Conservation (phyloP, 2,329 filamentous ascomycete genomes). For the Xylaria sp. region DNA sequence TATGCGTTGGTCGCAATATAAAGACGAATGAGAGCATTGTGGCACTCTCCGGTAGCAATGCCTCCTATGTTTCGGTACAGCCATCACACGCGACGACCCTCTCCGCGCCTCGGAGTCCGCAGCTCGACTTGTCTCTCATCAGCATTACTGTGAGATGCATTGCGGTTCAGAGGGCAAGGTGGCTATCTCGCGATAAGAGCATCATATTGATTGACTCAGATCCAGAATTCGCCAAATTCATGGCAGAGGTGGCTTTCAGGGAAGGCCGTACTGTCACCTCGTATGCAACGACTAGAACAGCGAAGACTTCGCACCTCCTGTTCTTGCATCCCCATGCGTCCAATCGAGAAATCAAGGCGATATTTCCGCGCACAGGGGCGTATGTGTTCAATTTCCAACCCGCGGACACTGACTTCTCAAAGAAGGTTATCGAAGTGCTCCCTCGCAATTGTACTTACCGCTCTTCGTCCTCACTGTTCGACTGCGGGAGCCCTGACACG, state of each 20-base stretch:
- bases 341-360: constrained; percentile 32
- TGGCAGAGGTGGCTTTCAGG: constrained; percentile 24
- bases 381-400: constrained; percentile 41
- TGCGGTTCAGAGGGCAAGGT: constrained; percentile 21
- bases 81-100: constrained; percentile 22
- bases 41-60: constrained; percentile 37
- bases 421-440: constrained; percentile 27
- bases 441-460: constrained; percentile 35
- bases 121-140: constrained; percentile 28
- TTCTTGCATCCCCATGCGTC: constrained; percentile 36
- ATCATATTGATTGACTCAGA: constrained; percentile 42
- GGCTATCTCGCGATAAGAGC: constrained; percentile 6
- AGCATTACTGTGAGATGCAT: constrained; percentile 28
- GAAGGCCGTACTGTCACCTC: constrained; percentile 19
- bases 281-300: constrained; percentile 24
- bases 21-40: constrained; percentile 30
- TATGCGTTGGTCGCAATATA: constrained; percentile 40
- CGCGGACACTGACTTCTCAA: constrained; percentile 30
- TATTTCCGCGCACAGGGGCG: constrained; percentile 29
- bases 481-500: not conserved
- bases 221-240: constrained; percentile 31
- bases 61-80: constrained; percentile 39
- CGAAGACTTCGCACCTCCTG: constrained; percentile 2
- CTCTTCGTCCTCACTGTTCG: constrained; percentile 9
- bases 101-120: not conserved